Percentiles rank a stretch among this genome's conserved stretches.
These are phyloP conservation scores for Takashimella koratensis DNA, from an alignment of 1,284 basidiomycete genomes.

Conservation along the genomic window DNA sequence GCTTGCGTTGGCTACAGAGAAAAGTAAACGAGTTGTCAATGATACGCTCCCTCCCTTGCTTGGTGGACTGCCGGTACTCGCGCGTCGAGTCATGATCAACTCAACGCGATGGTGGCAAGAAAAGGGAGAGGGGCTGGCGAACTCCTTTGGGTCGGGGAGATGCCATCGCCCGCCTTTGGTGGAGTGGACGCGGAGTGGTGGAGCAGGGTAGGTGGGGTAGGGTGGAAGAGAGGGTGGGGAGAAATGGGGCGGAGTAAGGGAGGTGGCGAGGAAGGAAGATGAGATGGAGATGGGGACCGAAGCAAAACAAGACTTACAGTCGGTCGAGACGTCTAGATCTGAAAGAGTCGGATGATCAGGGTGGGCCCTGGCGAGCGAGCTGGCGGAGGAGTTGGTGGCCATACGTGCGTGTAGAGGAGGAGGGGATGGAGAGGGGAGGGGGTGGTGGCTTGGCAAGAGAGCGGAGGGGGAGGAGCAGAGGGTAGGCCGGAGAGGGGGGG, in stretches of 20 bases:
- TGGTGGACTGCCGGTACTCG: background rate
- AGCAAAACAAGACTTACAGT: conserved; percentile 7
- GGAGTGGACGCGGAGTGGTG: no score
- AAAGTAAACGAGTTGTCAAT: background rate
- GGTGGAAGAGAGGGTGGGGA: no score
- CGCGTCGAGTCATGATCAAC: background rate
- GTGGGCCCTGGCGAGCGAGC: conserved; percentile 15
- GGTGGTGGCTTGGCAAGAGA: no score
- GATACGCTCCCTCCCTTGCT: background rate
- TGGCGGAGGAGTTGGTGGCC: conserved; percentile 1
- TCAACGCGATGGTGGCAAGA: background rate
- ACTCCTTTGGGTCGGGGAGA: background rate
- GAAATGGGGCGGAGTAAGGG: no score
- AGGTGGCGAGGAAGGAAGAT: no score
- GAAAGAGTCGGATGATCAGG: conserved; percentile 17
- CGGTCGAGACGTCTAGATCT: conserved; percentile 6
- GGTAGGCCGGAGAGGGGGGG: no score
- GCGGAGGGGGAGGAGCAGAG: no score
- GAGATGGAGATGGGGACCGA: no score
- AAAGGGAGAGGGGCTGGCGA: background rate
- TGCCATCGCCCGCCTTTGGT: no score
- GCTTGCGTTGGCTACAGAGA: background rate
- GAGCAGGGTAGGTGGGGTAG: no score
- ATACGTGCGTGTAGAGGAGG: background rate
- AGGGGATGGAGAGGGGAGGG: no score